Evolutionary conservation across 176 grass and related monocot genomes (phyloP).

Genomic region (Triticum urartu): DNA sequence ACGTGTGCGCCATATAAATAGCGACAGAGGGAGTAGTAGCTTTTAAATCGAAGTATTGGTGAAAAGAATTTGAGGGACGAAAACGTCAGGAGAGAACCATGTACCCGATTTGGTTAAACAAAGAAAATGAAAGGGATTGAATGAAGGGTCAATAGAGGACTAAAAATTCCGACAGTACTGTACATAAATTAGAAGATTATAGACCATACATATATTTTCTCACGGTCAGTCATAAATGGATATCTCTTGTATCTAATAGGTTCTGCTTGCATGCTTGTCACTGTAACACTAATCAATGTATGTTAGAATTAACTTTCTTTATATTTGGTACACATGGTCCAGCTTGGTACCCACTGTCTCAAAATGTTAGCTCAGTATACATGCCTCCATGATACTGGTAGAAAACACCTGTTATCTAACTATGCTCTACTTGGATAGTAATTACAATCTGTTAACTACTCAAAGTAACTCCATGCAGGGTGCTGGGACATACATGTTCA

Average conservation of each 20-base stretch:
- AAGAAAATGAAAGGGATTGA: background rate
- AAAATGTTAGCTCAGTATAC: background rate
- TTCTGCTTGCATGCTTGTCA: background rate
- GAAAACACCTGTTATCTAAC: background rate
- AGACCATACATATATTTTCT: background rate
- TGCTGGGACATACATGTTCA: conserved; percentile 99
- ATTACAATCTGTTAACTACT: conserved; percentile 8
- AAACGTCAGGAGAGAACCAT: background rate
- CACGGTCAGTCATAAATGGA: background rate
- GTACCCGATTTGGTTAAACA: background rate
- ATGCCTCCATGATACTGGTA: background rate
- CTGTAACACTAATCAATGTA: background rate
- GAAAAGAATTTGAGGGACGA: background rate
- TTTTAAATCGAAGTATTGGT: background rate
- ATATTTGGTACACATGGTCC: background rate
- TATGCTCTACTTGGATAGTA: conserved; percentile 12
- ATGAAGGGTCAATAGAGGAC: background rate
- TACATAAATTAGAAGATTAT: background rate
- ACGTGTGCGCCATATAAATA: no score
- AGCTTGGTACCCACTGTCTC: background rate
- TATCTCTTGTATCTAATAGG: background rate
- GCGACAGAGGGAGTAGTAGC: background rate
- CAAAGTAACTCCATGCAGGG: conserved; percentile 57
- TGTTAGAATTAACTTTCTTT: background rate
- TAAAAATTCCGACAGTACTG: background rate